phyloP scores from a whole-genome alignment of 2,329 filamentous ascomycete genomes.

The Fusarium gaditjirri region DNA sequence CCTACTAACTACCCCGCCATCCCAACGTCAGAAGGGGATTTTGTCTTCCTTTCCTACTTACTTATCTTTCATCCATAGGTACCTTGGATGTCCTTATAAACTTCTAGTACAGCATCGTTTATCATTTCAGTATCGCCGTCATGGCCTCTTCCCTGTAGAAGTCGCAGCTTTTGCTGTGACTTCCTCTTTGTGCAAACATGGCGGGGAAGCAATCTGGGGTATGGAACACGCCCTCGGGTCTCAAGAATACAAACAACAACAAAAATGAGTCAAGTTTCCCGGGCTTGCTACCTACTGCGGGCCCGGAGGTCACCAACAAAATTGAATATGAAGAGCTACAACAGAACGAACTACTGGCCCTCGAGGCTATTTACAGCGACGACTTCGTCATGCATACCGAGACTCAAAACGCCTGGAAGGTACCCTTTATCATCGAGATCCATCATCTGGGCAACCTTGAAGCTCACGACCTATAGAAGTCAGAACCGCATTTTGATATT shows the following conservation, averaged over 20 bases:
- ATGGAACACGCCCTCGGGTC: slow-evolving; percentile 60
- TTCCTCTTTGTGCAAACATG: slow-evolving; percentile 58
- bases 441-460: slow-evolving; percentile 10
- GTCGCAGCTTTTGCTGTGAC: slow-evolving; percentile 66
- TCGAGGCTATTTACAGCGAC: slow-evolving; percentile 89
- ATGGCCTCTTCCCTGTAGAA: slow-evolving; percentile 62
- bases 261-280: slow-evolving; percentile 61
- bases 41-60: slow-evolving; percentile 7
- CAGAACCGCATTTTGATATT: slow-evolving; percentile 85
- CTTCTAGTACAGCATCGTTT: slow-evolving; percentile 12
- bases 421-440: slow-evolving; percentile 46
- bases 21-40: slow-evolving; percentile 38
- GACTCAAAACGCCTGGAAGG: slow-evolving; percentile 85
- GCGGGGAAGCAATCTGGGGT: slow-evolving; percentile 61
- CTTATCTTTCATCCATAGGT: slow-evolving; percentile 30
- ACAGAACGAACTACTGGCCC: slow-evolving; percentile 84
- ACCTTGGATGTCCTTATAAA: slow-evolving; percentile 29
- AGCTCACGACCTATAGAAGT: slow-evolving; percentile 65
- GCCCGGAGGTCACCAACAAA: slow-evolving; percentile 55
- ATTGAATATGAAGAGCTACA: slow-evolving; percentile 85
- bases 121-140: slow-evolving; percentile 19
- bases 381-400: slow-evolving; percentile 82
- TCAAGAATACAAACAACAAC: slow-evolving; percentile 49
- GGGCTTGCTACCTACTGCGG: slow-evolving; percentile 57
- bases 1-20: slow-evolving; percentile 40